phyloP scores from a whole-genome alignment of 495 filamentous ascomycete species.

The Lindgomyces ingoldianus region DNA sequence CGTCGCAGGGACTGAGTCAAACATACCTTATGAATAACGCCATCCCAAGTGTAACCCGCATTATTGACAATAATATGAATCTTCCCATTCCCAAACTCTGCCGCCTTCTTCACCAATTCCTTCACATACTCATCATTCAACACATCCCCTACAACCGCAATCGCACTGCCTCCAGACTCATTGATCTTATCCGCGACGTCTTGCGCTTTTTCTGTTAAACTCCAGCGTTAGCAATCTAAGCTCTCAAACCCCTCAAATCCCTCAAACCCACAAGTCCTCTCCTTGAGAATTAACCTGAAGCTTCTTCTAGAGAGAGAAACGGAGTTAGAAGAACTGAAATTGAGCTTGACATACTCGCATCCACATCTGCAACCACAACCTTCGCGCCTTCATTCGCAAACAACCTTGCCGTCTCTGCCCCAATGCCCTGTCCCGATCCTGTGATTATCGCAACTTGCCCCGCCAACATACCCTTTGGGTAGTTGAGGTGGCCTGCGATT shows the following conservation, averaged over 20 bases:
- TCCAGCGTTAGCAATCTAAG: neutral
- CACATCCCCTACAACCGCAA: slow-evolving; percentile 73
- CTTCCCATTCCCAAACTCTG: slow-evolving; percentile 79
- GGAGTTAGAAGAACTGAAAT: slow-evolving; percentile 19
- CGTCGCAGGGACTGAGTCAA: too few relatives aligned
- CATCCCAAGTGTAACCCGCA: slow-evolving; percentile 88
- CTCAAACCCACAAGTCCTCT: neutral
- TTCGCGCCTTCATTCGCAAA: slow-evolving; percentile 87
- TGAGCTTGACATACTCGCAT: slow-evolving; percentile 55
- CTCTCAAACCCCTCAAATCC: neutral
- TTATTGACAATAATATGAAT: slow-evolving; percentile 89
- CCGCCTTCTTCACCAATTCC: slow-evolving; percentile 68
- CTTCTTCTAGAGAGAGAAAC: neutral
- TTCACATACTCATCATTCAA: slow-evolving; percentile 66
- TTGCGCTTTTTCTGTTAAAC: slow-evolving; percentile 60
- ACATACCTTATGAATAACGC: slow-evolving; percentile 74
- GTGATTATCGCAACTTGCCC: slow-evolving; percentile 87
- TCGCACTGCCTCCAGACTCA: slow-evolving; percentile 60
- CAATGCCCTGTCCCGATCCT: slow-evolving; percentile 85
- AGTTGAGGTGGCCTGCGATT: slow-evolving; percentile 75
- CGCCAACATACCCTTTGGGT: slow-evolving; percentile 71
- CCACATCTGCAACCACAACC: slow-evolving; percentile 80
- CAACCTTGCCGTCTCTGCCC: slow-evolving; percentile 74
- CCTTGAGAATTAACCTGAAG: too few relatives aligned
- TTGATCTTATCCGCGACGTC: slow-evolving; percentile 67